Conservation (phyloP, 129 eudicot genomes). For the Calendula officinalis region DNA sequence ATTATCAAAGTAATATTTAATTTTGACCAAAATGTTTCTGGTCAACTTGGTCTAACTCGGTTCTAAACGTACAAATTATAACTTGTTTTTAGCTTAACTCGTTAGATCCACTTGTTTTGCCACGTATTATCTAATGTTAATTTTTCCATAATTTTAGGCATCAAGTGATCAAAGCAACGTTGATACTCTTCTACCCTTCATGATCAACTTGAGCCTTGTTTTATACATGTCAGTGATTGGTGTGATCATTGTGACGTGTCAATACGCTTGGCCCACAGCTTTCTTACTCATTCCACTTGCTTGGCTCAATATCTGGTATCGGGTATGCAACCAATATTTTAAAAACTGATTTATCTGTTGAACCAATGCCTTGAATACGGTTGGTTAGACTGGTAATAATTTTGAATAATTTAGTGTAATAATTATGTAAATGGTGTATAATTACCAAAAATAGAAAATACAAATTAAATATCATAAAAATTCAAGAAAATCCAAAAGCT, state of each 20-base stretch:
- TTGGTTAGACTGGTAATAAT: too few relatives aligned
- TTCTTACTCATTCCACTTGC: constrained; percentile 54
- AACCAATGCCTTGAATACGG: too few relatives aligned
- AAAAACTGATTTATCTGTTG: too few relatives aligned
- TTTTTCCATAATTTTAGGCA: constrained; percentile 40
- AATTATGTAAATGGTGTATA: too few relatives aligned
- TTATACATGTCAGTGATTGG: constrained; percentile 54
- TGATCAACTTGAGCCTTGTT: constrained; percentile 39
- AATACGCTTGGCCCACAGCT: constrained; percentile 71
- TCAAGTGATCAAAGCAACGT: constrained; percentile 70
- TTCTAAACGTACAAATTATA: background rate
- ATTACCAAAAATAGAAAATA: too few relatives aligned
- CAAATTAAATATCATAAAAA: too few relatives aligned
- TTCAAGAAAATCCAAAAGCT: too few relatives aligned
- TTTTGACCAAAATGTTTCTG: background rate
- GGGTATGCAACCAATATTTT: constrained; percentile 40
- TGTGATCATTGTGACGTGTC: constrained; percentile 53
- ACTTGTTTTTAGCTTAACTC: too few relatives aligned
- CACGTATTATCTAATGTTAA: constrained; percentile 3
- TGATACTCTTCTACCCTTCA: constrained; percentile 56
- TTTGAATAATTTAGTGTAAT: too few relatives aligned
- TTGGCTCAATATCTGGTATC: constrained; percentile 79
- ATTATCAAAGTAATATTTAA: too few relatives aligned
- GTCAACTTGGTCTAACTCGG: background rate
- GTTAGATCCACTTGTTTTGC: background rate